These are phyloP conservation scores for Phylloporus sp. DNA, from an alignment of 768 basidiomycete species.

Conservation along the genomic window DNA sequence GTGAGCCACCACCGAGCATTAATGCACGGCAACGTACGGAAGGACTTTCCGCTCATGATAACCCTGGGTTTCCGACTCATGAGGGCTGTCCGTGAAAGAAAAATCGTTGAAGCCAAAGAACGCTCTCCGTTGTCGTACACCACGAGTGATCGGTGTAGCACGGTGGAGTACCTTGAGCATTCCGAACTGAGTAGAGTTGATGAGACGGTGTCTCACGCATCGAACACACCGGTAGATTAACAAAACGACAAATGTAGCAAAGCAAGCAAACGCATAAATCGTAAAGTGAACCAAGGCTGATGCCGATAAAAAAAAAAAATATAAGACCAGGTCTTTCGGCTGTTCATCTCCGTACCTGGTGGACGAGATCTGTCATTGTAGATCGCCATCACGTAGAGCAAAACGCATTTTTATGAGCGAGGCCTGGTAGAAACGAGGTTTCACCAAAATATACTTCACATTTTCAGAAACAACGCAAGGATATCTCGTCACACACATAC, in stretches of 20 bases:
- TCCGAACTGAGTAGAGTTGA: neutral
- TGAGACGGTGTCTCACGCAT: neutral
- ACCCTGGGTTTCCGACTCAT: constrained; percentile 44
- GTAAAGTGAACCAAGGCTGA: neutral
- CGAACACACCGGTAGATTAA: neutral
- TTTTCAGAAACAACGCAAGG: constrained; percentile 14
- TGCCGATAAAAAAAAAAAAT: neutral
- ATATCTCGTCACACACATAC: constrained; percentile 11
- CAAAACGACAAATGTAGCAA: too few species aligned
- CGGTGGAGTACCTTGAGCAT: constrained; percentile 21
- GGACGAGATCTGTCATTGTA: constrained; percentile 1
- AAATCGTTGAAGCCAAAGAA: constrained; percentile 53
- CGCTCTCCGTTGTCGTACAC: constrained; percentile 22
- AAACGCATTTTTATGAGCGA: constrained; percentile 1
- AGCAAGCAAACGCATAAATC: neutral
- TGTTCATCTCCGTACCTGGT: constrained; percentile 15
- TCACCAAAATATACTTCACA: constrained; percentile 12
- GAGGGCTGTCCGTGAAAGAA: constrained; percentile 38
- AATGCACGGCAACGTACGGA: constrained; percentile 57
- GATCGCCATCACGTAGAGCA: neutral
- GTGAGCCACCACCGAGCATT: constrained; percentile 9
- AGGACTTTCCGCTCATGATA: constrained; percentile 85
- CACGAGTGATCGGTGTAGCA: constrained; percentile 1
- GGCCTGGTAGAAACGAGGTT: constrained; percentile 8
- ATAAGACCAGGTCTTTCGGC: constrained; percentile 7